These are phyloP conservation scores for Chamaecyparis obtusa DNA, from an alignment of 75 land plant species.

Conservation along the genomic window DNA sequence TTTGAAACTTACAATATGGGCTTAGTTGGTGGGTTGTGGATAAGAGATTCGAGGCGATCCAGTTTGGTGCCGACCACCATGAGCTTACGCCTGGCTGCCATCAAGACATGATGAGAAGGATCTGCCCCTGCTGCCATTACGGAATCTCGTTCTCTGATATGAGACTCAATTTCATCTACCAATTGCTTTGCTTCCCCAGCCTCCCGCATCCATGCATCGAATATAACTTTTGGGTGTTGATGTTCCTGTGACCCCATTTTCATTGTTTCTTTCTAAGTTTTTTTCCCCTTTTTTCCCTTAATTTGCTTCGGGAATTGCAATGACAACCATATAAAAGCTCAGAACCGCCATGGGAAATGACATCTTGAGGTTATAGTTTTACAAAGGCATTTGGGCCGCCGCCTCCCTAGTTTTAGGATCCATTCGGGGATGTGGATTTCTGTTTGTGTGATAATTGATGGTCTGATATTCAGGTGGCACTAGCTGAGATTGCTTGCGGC, in stretches of 20 bases:
- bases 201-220: slow-evolving; percentile 44
- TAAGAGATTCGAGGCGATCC: slow-evolving; percentile 34
- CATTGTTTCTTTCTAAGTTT: not conserved
- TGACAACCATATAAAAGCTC: not conserved
- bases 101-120: slow-evolving; percentile 12
- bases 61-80: slow-evolving; percentile 25
- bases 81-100: slow-evolving; percentile 28
- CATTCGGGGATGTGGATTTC: not conserved
- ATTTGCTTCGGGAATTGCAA: not conserved
- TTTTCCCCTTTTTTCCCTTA: not conserved
- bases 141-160: slow-evolving; percentile 22
- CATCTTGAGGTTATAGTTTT: not conserved
- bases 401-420: not conserved
- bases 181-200: slow-evolving; percentile 35
- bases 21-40: slow-evolving; percentile 29
- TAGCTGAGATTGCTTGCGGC: not conserved
- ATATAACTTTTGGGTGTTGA: not conserved
- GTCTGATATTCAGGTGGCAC: not conserved
- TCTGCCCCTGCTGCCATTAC: slow-evolving; percentile 16
- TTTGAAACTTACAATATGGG: slow-evolving; percentile 25
- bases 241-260: not conserved
- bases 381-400: not conserved
- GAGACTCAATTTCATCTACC: slow-evolving; percentile 35
- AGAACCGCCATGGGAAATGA: not conserved
- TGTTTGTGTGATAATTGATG: no score